Evolutionary conservation across 1,284 basidiomycete species (phyloP).

Genomic region (Tylopilus sp.): DNA sequence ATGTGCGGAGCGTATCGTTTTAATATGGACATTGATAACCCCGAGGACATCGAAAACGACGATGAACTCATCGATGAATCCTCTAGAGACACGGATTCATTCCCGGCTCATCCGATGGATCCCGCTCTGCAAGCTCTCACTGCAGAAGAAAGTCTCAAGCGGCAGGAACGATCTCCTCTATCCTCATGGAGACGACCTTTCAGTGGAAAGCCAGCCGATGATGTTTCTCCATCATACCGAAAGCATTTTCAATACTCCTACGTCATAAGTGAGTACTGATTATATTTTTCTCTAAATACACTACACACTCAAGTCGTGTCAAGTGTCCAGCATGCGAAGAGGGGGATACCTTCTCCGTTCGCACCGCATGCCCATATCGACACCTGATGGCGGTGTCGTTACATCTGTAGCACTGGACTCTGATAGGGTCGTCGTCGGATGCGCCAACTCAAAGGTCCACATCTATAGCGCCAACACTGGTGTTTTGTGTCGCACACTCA

Average conservation of each 20-base stretch:
- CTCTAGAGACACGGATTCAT: constrained; percentile 34
- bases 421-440: constrained; percentile 86
- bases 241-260: constrained; percentile 77
- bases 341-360: constrained; percentile 76
- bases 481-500: constrained; percentile 70
- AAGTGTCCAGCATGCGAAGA: constrained; percentile 83
- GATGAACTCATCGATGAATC: constrained; percentile 16
- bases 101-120: constrained; percentile 37
- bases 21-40: constrained; percentile 21
- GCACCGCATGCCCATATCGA: constrained; percentile 58
- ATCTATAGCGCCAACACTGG: constrained; percentile 84
- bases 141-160: constrained; percentile 32
- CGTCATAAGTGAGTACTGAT: constrained; percentile 56
- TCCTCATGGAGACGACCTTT: constrained; percentile 20
- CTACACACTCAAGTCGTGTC: constrained; percentile 4
- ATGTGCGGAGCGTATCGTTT: constrained; percentile 70
- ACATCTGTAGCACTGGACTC: constrained; percentile 86
- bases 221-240: constrained; percentile 52
- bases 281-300: not conserved
- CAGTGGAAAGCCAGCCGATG: constrained; percentile 13
- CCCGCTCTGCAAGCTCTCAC: constrained; percentile 39
- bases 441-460: constrained; percentile 86
- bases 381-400: constrained; percentile 70
- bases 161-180: constrained; percentile 21
- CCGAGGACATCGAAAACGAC: constrained; percentile 14